phyloP scores from a whole-genome alignment of 352 stramenopile species.

The Aphanomyces euteiches region DNA sequence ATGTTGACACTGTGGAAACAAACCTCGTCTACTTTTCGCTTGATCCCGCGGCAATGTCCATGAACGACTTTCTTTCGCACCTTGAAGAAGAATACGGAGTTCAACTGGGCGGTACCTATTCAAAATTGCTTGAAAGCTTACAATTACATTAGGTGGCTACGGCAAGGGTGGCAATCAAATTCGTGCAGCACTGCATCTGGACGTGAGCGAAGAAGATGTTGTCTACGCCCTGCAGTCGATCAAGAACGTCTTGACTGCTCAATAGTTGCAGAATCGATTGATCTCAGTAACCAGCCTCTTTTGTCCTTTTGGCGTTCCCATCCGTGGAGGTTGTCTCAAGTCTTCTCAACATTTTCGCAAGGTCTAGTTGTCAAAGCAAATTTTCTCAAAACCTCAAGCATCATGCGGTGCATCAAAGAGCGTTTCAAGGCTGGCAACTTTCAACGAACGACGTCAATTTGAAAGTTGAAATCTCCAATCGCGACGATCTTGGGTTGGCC shows the following conservation, averaged over 20 bases:
- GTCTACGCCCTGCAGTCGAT: conserved; percentile 56
- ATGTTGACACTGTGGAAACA: conserved; percentile 66
- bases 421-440: too few relatives aligned
- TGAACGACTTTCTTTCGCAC: conserved; percentile 46
- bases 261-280: too few relatives aligned
- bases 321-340: too few relatives aligned
- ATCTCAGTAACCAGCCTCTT: conserved; percentile 18
- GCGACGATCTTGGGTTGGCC: too few relatives aligned
- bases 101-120: conserved; percentile 44
- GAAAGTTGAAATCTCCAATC: too few relatives aligned
- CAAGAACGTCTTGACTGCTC: conserved; percentile 45
- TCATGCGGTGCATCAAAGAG: too few relatives aligned
- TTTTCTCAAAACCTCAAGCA: too few relatives aligned
- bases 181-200: conserved; percentile 69
- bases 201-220: conserved; percentile 62
- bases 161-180: conserved; percentile 51
- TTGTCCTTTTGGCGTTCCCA: too few relatives aligned
- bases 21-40: conserved; percentile 85
- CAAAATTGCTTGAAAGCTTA: too few relatives aligned
- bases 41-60: conserved; percentile 56
- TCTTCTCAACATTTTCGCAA: too few relatives aligned
- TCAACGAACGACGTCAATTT: too few relatives aligned
- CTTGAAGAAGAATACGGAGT: conserved; percentile 67
- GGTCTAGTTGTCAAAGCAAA: too few relatives aligned
- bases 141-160: conserved; percentile 42